Evolutionary conservation across 1,139 yeast species (phyloP).

Genomic region (Diutina rugosa): DNA sequence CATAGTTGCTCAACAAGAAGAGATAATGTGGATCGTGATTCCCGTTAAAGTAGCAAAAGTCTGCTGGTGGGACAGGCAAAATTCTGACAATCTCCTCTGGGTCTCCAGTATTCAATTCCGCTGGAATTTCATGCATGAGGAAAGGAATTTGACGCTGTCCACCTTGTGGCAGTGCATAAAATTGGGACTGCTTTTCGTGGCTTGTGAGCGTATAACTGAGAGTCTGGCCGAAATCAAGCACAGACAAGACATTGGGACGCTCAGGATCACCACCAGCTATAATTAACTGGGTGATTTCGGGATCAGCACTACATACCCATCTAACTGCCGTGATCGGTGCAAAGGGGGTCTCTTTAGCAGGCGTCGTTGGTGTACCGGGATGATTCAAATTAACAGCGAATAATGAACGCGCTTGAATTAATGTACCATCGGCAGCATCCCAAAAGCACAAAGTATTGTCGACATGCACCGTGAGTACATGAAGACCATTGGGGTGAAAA

Average conservation of each 20-base stretch:
- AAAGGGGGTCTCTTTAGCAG: slow-evolving; percentile 10
- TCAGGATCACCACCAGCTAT: slow-evolving; percentile 41
- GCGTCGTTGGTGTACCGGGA: slow-evolving; percentile 22
- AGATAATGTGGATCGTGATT: slow-evolving; percentile 55
- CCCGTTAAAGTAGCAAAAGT: slow-evolving; percentile 40
- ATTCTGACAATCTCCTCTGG: slow-evolving; percentile 16
- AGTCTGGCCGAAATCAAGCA: slow-evolving; percentile 71
- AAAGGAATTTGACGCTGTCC: slow-evolving; percentile 19
- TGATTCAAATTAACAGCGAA: slow-evolving; percentile 52
- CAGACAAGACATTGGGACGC: slow-evolving; percentile 40
- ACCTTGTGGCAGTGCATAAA: slow-evolving; percentile 51
- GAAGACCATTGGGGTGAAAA: slow-evolving; percentile 91
- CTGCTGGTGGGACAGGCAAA: slow-evolving; percentile 18
- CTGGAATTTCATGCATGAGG: slow-evolving; percentile 6
- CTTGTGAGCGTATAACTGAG: slow-evolving; percentile 72
- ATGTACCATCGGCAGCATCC: slow-evolving; percentile 72
- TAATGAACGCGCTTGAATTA: slow-evolving; percentile 63
- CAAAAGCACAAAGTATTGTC: slow-evolving; percentile 85
- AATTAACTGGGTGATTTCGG: slow-evolving; percentile 66
- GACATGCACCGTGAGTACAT: slow-evolving; percentile 61
- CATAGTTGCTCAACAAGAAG: slow-evolving; percentile 45
- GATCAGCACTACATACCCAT: slow-evolving; percentile 74
- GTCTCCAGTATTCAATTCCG: slow-evolving; percentile 11
- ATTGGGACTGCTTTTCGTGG: slow-evolving; percentile 68
- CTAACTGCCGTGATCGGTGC: slow-evolving; percentile 7